Conservation (phyloP, 352 stramenopile species). For the Globisporangium echinulatum region DNA sequence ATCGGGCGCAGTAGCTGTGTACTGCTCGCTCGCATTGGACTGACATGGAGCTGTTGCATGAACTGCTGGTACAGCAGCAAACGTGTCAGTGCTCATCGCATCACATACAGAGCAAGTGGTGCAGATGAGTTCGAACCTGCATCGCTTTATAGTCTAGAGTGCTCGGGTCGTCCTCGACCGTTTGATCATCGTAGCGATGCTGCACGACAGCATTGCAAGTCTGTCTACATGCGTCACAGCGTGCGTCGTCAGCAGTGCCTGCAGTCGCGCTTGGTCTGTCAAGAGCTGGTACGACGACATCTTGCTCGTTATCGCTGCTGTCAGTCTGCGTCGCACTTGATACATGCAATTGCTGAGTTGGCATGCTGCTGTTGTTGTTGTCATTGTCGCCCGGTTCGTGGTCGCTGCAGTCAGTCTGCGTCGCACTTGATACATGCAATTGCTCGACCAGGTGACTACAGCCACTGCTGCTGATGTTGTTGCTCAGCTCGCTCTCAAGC, state of each 20-base stretch:
- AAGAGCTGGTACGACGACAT: no score
- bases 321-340: neutral
- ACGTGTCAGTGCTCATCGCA: neutral
- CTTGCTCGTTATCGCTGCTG: neutral
- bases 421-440: neutral
- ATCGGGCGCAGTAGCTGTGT: neutral
- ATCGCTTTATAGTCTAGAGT: neutral
- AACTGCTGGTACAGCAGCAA: neutral
- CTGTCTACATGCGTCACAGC: no score
- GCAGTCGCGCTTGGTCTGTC: no score
- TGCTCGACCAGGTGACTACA: neutral
- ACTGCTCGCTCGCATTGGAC: neutral
- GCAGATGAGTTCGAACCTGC: neutral
- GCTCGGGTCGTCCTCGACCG: no score
- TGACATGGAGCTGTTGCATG: neutral
- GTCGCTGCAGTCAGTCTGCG: neutral
- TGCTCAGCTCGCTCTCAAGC: slow-evolving; percentile 16
- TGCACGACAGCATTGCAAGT: no score
- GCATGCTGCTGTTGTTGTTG: no score
- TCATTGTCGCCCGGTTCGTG: neutral
- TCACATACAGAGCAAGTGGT: neutral
- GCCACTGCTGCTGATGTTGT: neutral
- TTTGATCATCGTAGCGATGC: no score
- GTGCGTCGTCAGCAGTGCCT: no score
- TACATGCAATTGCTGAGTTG: neutral